A percentile compares a stretch with the other conserved stretches of the same genome.
These are phyloP conservation scores for Coemansia sp. DNA, from an alignment of 192 early-diverging fungal genomes.

Conservation along the genomic window DNA sequence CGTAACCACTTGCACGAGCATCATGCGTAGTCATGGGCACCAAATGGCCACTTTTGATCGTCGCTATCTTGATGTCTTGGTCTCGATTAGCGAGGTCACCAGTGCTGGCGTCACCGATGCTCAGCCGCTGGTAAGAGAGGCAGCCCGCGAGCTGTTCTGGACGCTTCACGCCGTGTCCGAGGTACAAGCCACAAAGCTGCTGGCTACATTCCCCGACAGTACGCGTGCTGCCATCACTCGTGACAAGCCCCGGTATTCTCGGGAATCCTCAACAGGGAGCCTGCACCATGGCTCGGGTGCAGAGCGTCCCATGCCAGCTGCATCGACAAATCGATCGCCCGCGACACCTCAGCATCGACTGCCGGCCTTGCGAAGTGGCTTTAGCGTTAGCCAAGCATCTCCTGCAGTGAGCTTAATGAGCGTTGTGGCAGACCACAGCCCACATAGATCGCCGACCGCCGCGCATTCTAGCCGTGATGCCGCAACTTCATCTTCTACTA, in stretches of 20 bases:
- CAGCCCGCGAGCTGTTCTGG: slow-evolving; percentile 47
- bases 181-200: slow-evolving; percentile 13
- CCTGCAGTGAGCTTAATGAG: slow-evolving; percentile 27
- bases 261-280: neutral
- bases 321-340: slow-evolving; percentile 12
- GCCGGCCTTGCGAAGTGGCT: slow-evolving; percentile 22
- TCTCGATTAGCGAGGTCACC: slow-evolving; percentile 8
- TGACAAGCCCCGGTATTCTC: slow-evolving; percentile 26
- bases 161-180: slow-evolving; percentile 27
- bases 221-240: slow-evolving; percentile 18
- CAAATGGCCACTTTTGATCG: slow-evolving; percentile 26
- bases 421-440: slow-evolving; percentile 18
- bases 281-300: slow-evolving; percentile 1
- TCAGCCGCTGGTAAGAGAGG: slow-evolving; percentile 39
- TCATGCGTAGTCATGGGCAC: slow-evolving; percentile 27
- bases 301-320: slow-evolving; percentile 18
- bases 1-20: slow-evolving; percentile 21
- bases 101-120: slow-evolving; percentile 33
- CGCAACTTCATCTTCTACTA: neutral
- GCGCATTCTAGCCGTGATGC: neutral
- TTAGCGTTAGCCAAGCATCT: slow-evolving; percentile 18
- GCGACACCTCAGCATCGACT: slow-evolving; percentile 5
- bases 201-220: slow-evolving; percentile 18
- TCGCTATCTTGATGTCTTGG: slow-evolving; percentile 23
- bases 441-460: slow-evolving; percentile 13